phyloP scores from a whole-genome alignment of 192 early-diverging fungal species.

The Coemansia interrupta region DNA sequence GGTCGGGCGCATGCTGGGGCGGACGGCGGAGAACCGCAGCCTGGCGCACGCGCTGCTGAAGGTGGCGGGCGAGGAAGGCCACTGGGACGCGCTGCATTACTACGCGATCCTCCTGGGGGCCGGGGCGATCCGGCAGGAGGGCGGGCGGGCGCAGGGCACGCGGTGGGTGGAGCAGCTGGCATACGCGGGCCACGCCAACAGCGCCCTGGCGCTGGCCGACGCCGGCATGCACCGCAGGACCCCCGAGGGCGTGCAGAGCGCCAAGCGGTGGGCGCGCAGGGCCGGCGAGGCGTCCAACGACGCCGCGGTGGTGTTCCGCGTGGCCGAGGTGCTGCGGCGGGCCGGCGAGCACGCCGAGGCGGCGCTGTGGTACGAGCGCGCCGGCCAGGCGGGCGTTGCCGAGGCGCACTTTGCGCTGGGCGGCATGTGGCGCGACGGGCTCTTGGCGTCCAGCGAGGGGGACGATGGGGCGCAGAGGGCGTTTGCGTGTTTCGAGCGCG shows the following conservation, averaged over 20 bases:
- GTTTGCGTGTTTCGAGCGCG: slow-evolving; percentile 27
- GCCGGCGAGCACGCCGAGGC: slow-evolving; percentile 16
- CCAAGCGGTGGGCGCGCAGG: slow-evolving; percentile 1
- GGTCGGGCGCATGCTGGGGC: slow-evolving; percentile 14
- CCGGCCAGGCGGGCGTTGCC: slow-evolving; percentile 7
- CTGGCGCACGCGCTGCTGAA: slow-evolving; percentile 35
- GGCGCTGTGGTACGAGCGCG: slow-evolving; percentile 19
- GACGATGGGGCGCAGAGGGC: slow-evolving; percentile 15
- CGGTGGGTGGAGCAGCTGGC: slow-evolving; percentile 4
- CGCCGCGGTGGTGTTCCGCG: slow-evolving; percentile 14
- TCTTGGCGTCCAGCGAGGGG: too few species aligned
- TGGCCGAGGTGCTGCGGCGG: slow-evolving; percentile 27
- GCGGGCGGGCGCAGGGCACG: background rate
- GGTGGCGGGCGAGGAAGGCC: slow-evolving; percentile 44
- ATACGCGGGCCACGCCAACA: slow-evolving; percentile 12
- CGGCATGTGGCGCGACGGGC: slow-evolving; percentile 13
- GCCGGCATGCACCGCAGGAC: too few species aligned
- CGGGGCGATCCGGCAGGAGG: background rate
- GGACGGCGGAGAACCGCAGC: slow-evolving; percentile 13
- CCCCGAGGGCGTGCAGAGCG: too few species aligned
- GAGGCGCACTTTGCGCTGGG: slow-evolving; percentile 34
- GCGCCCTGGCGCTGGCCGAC: slow-evolving; percentile 22
- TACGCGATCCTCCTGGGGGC: slow-evolving; percentile 26
- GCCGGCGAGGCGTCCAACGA: background rate
- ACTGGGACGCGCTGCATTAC: slow-evolving; percentile 20